These are phyloP conservation scores for Peronospora farinosa DNA, from an alignment of 352 stramenopile genomes.

Conservation along the genomic window DNA sequence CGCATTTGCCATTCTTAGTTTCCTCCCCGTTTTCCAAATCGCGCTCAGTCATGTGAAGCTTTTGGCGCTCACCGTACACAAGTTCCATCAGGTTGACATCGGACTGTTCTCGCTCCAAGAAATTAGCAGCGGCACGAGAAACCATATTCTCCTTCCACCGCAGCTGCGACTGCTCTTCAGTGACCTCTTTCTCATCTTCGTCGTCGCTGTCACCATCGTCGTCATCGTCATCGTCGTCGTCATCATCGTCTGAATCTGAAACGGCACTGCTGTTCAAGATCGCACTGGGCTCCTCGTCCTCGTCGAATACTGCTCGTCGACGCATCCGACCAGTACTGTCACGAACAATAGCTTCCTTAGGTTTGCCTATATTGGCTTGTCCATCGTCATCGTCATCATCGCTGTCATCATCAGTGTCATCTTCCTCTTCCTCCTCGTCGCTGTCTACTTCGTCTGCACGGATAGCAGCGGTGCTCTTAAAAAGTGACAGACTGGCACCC, in stretches of 20 bases:
- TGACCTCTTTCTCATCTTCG: conserved; percentile 41
- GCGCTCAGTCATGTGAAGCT: conserved; percentile 74
- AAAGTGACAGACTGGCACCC: conserved; percentile 91
- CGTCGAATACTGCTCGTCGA: conserved; percentile 74
- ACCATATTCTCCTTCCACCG: conserved; percentile 86
- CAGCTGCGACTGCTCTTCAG: conserved; percentile 59
- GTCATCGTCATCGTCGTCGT: conserved; percentile 39
- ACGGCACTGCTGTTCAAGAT: conserved; percentile 9
- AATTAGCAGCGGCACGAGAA: conserved; percentile 78
- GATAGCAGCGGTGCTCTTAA: conserved; percentile 90
- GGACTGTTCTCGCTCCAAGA: conserved; percentile 70
- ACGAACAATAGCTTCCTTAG: conserved; percentile 57
- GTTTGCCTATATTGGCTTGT: conserved; percentile 45
- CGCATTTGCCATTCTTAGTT: conserved; percentile 26
- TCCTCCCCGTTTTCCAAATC: conserved; percentile 61
- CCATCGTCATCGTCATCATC: conserved; percentile 47
- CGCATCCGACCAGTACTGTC: conserved; percentile 68
- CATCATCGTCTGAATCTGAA: conserved; percentile 37
- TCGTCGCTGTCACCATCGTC: conserved; percentile 38
- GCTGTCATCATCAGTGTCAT: conserved; percentile 41
- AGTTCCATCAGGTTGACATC: conserved; percentile 89
- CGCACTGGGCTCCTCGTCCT: conserved; percentile 32
- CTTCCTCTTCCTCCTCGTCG: conserved; percentile 46
- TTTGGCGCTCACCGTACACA: conserved; percentile 83
- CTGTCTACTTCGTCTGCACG: conserved; percentile 75